Evolutionary conservation across 208 protist genomes (phyloP).

Genomic region (Trypanosoma brucei): DNA sequence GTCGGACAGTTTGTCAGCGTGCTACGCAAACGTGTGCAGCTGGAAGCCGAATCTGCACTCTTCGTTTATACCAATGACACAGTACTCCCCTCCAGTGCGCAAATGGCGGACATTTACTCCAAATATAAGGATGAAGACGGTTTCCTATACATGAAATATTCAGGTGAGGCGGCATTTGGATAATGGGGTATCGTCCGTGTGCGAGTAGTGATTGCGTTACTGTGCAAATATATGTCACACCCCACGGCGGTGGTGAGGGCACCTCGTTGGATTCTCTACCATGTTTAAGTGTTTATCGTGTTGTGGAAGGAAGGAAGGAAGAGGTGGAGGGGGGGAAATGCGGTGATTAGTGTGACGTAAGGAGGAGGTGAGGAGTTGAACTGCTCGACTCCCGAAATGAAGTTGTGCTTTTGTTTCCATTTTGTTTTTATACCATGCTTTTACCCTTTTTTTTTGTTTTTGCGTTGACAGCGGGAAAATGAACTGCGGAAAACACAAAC

Average conservation of each 20-base stretch:
- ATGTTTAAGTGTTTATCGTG: not conserved
- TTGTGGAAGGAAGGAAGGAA: not conserved
- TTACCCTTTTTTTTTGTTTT: no score
- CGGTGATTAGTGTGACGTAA: no score
- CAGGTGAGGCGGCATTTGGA: slow-evolving; percentile 89
- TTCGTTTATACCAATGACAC: slow-evolving; percentile 93
- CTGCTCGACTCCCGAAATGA: no score
- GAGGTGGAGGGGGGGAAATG: not conserved
- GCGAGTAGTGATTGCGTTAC: not conserved
- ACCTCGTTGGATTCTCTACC: no score
- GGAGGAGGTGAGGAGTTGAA: no score
- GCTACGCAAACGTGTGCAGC: slow-evolving; percentile 87
- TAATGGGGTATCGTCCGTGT: not conserved
- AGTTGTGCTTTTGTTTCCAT: no score
- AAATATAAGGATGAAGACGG: slow-evolving; percentile 93
- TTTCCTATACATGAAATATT: slow-evolving; percentile 88
- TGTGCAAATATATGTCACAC: not conserved
- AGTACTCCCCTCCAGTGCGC: slow-evolving; percentile 70
- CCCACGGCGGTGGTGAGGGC: no score
- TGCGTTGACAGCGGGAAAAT: no score
- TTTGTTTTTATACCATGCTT: no score
- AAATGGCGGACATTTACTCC: slow-evolving; percentile 68
- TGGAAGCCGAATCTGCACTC: slow-evolving; percentile 89
- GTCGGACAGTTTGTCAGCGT: slow-evolving; percentile 93
- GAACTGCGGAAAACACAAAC: no score